phyloP scores from a whole-genome alignment of 495 filamentous ascomycete genomes.

The Talaromyces nanjingensis region DNA sequence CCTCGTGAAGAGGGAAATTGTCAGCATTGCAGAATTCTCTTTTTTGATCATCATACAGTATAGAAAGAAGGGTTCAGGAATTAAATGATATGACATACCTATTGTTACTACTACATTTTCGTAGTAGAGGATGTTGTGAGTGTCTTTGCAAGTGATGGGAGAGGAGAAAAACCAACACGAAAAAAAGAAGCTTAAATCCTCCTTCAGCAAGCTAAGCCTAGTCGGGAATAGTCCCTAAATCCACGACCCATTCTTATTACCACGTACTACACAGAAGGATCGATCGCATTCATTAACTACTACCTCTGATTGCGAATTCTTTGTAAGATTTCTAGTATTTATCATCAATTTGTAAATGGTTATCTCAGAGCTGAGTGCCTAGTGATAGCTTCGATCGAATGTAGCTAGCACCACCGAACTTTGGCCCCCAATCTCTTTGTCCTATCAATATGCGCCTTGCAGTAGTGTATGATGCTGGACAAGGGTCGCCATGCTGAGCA shows the following conservation, averaged over 20 bases:
- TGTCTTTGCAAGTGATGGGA: neutral
- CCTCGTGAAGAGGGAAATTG: slow-evolving; percentile 32
- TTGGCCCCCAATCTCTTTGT: neutral
- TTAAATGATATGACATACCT: neutral
- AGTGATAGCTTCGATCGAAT: neutral
- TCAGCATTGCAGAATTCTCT: slow-evolving; percentile 55
- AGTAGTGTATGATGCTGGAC: neutral
- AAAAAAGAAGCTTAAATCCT: neutral
- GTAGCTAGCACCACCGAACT: neutral
- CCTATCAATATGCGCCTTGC: neutral
- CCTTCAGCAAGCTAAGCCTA: neutral
- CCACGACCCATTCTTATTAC: neutral
- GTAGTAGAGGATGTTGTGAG: neutral
- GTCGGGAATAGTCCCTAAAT: neutral
- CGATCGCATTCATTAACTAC: no score
- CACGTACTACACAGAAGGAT: neutral
- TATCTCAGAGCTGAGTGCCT: neutral
- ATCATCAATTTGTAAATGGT: neutral
- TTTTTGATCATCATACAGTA: slow-evolving; percentile 33
- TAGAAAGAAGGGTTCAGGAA: neutral
- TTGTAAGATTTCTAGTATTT: no score
- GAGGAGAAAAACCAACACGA: neutral
- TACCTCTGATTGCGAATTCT: no score
- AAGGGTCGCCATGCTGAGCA: neutral
- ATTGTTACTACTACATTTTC: neutral